Conservation (phyloP, 306 rosid genomes). For the Hippophae rhamnoides region DNA sequence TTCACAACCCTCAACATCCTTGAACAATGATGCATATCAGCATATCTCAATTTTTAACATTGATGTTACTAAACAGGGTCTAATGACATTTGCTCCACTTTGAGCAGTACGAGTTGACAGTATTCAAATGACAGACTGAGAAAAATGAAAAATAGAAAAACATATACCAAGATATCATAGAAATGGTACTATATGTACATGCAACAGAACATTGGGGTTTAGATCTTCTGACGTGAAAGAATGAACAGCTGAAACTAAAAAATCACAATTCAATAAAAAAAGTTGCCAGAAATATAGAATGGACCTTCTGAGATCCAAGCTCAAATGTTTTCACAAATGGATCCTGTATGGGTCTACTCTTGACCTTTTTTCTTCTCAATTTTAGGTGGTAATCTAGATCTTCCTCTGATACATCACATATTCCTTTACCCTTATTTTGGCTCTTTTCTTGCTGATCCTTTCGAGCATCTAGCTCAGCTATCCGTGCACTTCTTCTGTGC, state of each 20-base stretch:
- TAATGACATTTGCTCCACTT: not conserved
- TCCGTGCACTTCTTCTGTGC: slow-evolving; percentile 10
- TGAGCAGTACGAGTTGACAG: not conserved
- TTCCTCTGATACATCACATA: not conserved
- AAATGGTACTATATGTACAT: not conserved
- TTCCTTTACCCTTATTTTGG: slow-evolving; percentile 8
- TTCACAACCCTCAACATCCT: not conserved
- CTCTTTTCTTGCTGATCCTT: slow-evolving; percentile 3
- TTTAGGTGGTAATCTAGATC: not conserved
- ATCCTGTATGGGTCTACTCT: slow-evolving; percentile 10
- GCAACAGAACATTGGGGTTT: too few relatives aligned
- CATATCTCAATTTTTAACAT: not conserved
- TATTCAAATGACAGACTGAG: not conserved
- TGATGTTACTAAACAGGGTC: not conserved
- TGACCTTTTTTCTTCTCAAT: slow-evolving; percentile 6
- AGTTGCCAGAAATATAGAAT: not conserved
- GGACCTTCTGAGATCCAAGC: not conserved
- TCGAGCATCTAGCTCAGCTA: slow-evolving; percentile 2
- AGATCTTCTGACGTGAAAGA: not conserved
- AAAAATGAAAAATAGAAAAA: not conserved
- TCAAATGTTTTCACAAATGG: not conserved
- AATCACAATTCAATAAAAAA: not conserved
- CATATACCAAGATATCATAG: not conserved
- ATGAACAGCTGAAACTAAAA: not conserved
- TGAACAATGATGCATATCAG: too few relatives aligned